Evolutionary conservation across 345 rosid species (phyloP).

Genomic region (Psidium guajava): DNA sequence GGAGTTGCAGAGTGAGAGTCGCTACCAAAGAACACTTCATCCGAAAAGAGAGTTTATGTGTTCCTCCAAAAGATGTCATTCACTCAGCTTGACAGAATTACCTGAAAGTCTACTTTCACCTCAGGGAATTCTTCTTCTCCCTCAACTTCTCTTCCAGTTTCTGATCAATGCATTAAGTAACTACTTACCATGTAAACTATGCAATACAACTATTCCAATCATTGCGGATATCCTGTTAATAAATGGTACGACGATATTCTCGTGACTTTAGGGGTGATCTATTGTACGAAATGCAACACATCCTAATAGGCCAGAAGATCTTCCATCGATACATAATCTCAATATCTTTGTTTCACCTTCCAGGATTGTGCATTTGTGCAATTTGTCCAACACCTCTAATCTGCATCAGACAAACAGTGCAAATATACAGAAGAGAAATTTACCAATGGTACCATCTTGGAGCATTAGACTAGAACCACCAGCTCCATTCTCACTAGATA

Average conservation of each 20-base stretch:
- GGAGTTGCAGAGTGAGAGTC: not conserved
- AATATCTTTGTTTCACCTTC: not conserved
- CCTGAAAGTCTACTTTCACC: slow-evolving; percentile 66
- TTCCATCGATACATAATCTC: not conserved
- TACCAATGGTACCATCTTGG: slow-evolving; percentile 16
- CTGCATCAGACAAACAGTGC: not conserved
- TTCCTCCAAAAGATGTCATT: not conserved
- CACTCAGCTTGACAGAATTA: slow-evolving; percentile 3
- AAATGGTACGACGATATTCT: not conserved
- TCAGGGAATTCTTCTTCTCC: slow-evolving; percentile 55
- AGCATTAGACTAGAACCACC: slow-evolving; percentile 11
- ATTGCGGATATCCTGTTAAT: not conserved
- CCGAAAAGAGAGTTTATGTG: not conserved
- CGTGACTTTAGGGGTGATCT: not conserved
- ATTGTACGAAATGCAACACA: not conserved
- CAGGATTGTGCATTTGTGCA: not conserved
- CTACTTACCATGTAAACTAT: not conserved
- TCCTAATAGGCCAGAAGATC: not conserved
- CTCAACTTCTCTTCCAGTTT: slow-evolving; percentile 19
- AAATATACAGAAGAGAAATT: not conserved
- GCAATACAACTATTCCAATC: not conserved
- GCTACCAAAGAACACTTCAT: not conserved
- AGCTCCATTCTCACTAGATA: slow-evolving; percentile 9
- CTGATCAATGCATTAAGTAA: slow-evolving; percentile 16
- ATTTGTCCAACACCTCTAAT: not conserved